phyloP scores from a whole-genome alignment of 768 basidiomycete species.

The Chlorophyllum brunneum region DNA sequence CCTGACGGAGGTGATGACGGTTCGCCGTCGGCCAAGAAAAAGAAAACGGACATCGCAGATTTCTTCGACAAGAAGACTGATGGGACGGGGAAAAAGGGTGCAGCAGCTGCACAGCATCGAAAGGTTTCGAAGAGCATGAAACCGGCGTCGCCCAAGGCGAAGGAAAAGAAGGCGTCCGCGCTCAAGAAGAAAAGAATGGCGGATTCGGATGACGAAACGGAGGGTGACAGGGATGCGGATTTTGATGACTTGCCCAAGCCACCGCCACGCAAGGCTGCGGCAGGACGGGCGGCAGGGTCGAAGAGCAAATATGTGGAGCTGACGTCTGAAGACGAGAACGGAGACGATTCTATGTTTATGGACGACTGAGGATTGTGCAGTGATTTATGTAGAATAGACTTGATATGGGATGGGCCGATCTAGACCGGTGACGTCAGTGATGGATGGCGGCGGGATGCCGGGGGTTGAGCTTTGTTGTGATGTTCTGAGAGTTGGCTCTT shows the following conservation, averaged over 20 bases:
- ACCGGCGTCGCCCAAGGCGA: constrained; percentile 45
- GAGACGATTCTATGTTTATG: constrained; percentile 44
- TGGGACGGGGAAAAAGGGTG: constrained; percentile 35
- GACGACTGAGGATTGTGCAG: constrained; percentile 30
- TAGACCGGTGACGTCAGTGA: constrained; percentile 15
- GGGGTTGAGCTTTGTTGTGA: neutral
- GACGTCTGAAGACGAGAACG: constrained; percentile 42
- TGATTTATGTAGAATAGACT: neutral
- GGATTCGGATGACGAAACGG: constrained; percentile 43
- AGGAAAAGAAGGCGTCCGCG: constrained; percentile 44
- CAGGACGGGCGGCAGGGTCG: constrained; percentile 45
- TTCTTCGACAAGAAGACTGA: constrained; percentile 51
- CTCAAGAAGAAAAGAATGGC: constrained; percentile 31
- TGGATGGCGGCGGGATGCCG: neutral
- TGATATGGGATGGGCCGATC: neutral
- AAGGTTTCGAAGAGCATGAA: constrained; percentile 61
- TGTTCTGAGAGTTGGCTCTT: constrained; percentile 10
- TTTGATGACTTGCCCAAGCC: constrained; percentile 31
- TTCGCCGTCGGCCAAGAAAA: constrained; percentile 51
- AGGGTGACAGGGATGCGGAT: constrained; percentile 33
- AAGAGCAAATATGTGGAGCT: constrained; percentile 66
- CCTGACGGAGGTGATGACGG: constrained; percentile 30
- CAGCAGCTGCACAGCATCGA: constrained; percentile 20
- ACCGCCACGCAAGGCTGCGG: constrained; percentile 34
- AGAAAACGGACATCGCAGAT: constrained; percentile 46